Percentiles rank a stretch among this genome's conserved stretches.
Conservation (phyloP, 2,329 filamentous ascomycete genomes). For the Dactylellina haptotyla region DNA sequence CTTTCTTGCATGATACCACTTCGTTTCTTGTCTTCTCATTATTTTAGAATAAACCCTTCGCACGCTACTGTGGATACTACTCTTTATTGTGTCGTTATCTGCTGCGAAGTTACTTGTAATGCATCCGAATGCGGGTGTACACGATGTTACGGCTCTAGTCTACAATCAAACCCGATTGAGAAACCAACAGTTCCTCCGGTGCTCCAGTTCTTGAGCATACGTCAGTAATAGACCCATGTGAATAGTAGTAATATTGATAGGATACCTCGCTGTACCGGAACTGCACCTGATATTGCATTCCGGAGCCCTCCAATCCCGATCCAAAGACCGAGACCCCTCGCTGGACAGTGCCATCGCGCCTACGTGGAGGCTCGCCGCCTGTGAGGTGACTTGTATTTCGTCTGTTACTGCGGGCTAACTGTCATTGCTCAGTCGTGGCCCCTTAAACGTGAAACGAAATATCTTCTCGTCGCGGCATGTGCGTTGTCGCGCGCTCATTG, state of each 20-base stretch:
- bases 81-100: too few species aligned
- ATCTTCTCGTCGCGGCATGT: conserved; percentile 25
- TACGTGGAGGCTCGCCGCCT: neutral
- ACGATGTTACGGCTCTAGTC: too few species aligned
- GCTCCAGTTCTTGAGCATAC: too few species aligned
- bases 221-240: too few species aligned
- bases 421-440: too few species aligned
- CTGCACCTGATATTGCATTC: too few species aligned
- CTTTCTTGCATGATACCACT: conserved; percentile 29
- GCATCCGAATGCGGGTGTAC: too few species aligned
- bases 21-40: neutral
- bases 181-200: too few species aligned
- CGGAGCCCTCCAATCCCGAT: neutral
- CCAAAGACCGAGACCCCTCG: neutral
- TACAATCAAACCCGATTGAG: too few species aligned
- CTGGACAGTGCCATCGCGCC: neutral
- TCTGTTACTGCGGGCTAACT: too few species aligned
- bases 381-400: conserved; percentile 39
- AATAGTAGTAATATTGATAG: too few species aligned
- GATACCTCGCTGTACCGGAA: neutral
- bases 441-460: conserved; percentile 28
- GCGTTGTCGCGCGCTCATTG: conserved; percentile 48
- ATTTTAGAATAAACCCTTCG: neutral
- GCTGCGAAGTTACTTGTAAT: too few species aligned
- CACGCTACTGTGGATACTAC: neutral